Percentiles rank a stretch among this genome's conserved stretches.
phyloP scores from a whole-genome alignment of 257 asterid species.

The Galeopsis tetrahit region DNA sequence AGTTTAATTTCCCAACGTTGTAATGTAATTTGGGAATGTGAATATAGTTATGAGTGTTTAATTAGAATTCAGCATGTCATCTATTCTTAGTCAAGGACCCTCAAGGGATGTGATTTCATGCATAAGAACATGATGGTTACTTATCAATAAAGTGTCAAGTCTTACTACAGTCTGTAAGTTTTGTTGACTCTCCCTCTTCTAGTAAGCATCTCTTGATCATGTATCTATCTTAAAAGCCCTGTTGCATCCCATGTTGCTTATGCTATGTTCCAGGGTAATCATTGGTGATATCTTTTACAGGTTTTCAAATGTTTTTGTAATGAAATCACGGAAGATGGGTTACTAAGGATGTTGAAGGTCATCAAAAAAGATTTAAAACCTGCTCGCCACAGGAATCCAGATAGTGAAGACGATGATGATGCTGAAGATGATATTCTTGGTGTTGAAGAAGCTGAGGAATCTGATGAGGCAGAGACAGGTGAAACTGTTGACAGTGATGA shows the following conservation, averaged over 20 bases:
- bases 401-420: slow-evolving; percentile 65
- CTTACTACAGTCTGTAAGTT: background rate
- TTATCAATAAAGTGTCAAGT: background rate
- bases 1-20: background rate
- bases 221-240: background rate
- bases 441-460: slow-evolving; percentile 85
- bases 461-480: slow-evolving; percentile 82
- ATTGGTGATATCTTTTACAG: slow-evolving; percentile 43
- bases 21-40: background rate
- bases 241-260: slow-evolving; percentile 10
- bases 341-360: slow-evolving; percentile 83
- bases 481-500: slow-evolving; percentile 81
- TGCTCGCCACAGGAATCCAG: slow-evolving; percentile 73
- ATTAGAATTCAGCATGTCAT: background rate
- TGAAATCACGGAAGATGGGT: slow-evolving; percentile 78
- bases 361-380: slow-evolving; percentile 91
- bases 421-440: slow-evolving; percentile 84
- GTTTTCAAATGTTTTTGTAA: slow-evolving; percentile 79
- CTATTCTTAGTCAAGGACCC: slow-evolving; percentile 4
- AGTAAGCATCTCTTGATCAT: background rate
- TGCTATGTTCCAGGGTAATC: slow-evolving; percentile 8
- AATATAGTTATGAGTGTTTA: background rate
- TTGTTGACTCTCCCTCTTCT: background rate
- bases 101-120: background rate
- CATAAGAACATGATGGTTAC: background rate